phyloP scores from a whole-genome alignment of 2,329 filamentous ascomycete genomes.

The Helminthosporium solani region DNA sequence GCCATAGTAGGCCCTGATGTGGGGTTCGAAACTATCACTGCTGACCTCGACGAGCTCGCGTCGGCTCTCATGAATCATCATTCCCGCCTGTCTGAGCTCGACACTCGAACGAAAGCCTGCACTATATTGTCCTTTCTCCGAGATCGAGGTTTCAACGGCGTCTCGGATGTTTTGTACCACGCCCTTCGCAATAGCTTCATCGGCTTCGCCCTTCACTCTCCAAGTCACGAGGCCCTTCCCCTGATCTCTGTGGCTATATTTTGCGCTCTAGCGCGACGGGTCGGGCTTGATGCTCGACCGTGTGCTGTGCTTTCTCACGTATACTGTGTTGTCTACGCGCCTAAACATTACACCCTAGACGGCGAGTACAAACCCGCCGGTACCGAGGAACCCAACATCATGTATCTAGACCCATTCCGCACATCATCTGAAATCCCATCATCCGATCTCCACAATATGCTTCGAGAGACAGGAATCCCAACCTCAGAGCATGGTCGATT shows the following conservation, averaged over 20 bases:
- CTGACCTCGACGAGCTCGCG: slow-evolving; percentile 66
- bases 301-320: slow-evolving; percentile 85
- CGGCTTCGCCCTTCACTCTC: slow-evolving; percentile 72
- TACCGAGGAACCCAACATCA: slow-evolving; percentile 47
- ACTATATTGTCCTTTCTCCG: slow-evolving; percentile 70
- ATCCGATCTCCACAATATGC: slow-evolving; percentile 58
- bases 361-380: slow-evolving; percentile 38
- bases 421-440: slow-evolving; percentile 66
- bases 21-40: slow-evolving; percentile 66
- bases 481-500: slow-evolving; percentile 50
- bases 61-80: slow-evolving; percentile 55
- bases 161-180: slow-evolving; percentile 72
- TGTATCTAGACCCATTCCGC: slow-evolving; percentile 84
- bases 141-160: slow-evolving; percentile 66
- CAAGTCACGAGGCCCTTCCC: slow-evolving; percentile 76
- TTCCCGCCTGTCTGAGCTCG: slow-evolving; percentile 56
- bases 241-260: slow-evolving; percentile 86
- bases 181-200: slow-evolving; percentile 86
- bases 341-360: slow-evolving; percentile 56
- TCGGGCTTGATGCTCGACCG: slow-evolving; percentile 75
- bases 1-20: slow-evolving; percentile 70
- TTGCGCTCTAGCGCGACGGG: slow-evolving; percentile 71
- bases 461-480: slow-evolving; percentile 56
- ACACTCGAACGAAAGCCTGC: slow-evolving; percentile 67
- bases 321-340: slow-evolving; percentile 71